Evolutionary conservation across 129 eudicot genomes (phyloP), one percentile per base, ranked within the genome.

Genomic region (Flaveria trinervia): DNA sequence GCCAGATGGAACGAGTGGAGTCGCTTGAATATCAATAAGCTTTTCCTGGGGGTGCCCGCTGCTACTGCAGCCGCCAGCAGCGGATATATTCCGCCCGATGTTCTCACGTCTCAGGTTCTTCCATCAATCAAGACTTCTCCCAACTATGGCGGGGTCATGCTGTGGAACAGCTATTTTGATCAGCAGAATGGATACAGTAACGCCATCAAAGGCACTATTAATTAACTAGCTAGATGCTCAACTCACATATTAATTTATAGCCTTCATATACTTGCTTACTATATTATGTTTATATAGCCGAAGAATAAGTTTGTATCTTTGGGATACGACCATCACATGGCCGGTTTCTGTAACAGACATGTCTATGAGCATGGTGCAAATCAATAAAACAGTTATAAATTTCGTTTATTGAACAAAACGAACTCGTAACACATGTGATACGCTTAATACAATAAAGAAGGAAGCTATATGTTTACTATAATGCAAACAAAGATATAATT

Each of bases 71-170:
- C 91, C 23, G 87, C 86, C 83, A 51, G 80, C 1, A 70, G 80
- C 7, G 97, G 97, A 18, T 91, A 81, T 45, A 87, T 89, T 12
- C 90, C 95, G 16, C 80, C 89, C 0, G 86, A 85, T 71, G 88
- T 83, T 73, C 80, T 91, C 1, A 75, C 55, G 5, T 73, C 87
- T 18, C 80, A 82, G 81, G 83, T 91, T 46, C 86, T 91, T 75
- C 94, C 97, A 0, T 39, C 48, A 8, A 92, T 89, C 25, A 92
- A 76, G 83, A 46, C 52, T 56, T 84, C 97, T 22, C 14, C 85
- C 6, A 92, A 87, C 62, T 89, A 87, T 57, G 96, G 90, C 36
- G 96, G 96, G 30, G 85, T 92, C 2, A 92, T 92, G 97, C 76
- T 92, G 52, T 92, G 97, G 97, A 46, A 65, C 36, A 89, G 77